phyloP scores from a whole-genome alignment of 2,329 filamentous ascomycete genomes.

The Blastomyces parvus region DNA sequence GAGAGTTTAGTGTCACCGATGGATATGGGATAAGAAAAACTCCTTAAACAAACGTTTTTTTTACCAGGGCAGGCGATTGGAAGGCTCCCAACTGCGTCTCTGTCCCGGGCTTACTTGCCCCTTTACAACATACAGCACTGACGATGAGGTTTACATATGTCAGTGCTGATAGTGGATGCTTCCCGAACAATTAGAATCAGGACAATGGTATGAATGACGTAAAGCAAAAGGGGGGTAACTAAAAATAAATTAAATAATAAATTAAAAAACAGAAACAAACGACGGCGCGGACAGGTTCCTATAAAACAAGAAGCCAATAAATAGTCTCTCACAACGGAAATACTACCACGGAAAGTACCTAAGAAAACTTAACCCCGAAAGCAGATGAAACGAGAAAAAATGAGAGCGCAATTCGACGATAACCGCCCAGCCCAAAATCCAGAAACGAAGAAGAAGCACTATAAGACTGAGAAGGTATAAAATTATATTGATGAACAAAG shows the following conservation, averaged over 20 bases:
- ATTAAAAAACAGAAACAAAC: not conserved
- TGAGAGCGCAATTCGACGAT: not conserved
- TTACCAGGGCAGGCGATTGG: not conserved
- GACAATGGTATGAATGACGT: not conserved
- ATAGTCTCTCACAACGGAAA: conserved; percentile 5
- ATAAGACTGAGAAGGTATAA: conserved; percentile 1
- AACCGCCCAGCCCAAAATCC: not conserved
- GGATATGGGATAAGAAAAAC: not conserved
- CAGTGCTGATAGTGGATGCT: not conserved
- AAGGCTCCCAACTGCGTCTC: not conserved
- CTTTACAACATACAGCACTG: not conserved
- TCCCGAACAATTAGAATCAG: not conserved
- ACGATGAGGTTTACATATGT: not conserved
- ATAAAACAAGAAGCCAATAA: conserved; percentile 7
- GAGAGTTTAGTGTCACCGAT: not conserved
- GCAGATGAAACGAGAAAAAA: not conserved
- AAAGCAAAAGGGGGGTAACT: not conserved
- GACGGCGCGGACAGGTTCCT: not conserved
- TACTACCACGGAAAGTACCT: not conserved
- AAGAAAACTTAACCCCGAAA: not conserved
- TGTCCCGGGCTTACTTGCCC: not conserved
- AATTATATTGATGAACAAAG: not conserved
- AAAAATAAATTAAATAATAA: not conserved
- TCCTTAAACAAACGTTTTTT: too few relatives aligned
- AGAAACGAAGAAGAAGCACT: conserved; percentile 11